Base-by-base conservation (phyloP, 768 basidiomycete species). In the Brasilioporus rufonigricans region DNA sequence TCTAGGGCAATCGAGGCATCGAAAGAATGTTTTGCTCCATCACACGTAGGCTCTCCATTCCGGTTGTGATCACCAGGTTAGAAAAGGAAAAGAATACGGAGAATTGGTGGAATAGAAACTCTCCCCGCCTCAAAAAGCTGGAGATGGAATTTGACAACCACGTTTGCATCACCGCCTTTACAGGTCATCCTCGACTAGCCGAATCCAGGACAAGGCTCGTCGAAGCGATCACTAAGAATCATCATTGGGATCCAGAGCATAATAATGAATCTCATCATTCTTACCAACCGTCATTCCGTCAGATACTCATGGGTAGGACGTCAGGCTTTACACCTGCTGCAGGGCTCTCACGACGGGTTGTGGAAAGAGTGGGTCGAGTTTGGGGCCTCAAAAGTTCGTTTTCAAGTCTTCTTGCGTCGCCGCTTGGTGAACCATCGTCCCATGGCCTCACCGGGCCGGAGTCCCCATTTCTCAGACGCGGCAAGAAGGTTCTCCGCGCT, bases 281-380 rank as follows among this genome's bases (percentile, higher is more conserved):
- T 49, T 53, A 65, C 26, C 65, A 70, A 40, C 69, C 73, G 11
- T 71, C 74, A 26, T 72, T 80, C 57, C 73, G 86, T 21, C 85
- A 83, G 63, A 83, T 86, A n/a, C 80, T 88, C 18, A 78, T 90
- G 57, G 89, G 87, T 61, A 84, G 90, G 74, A 81, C 86, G 2
- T 78, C 77, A 36, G 79, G 83, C 40, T 77, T 89, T 45, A 83
- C 84, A 3, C 86, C 87, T 26, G 86, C 85, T 21, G 86, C 87
- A 16, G 88, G 87, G 10, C 76, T 89, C 10, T 89, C 88, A 11
- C 86, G 84, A 64, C 80, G 86, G 52, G 88, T 89, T 4, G 87
- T 88, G 4, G 89, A 90, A 72, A 86, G 83, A 69, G 82, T 91
- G 76, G 84, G 85, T 36, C 79, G 82, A 38, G 84, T 80, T 21